A percentile compares a stretch with the other conserved stretches of the same genome.
phyloP scores from a whole-genome alignment of 2,329 filamentous ascomycete species.

The Ophiostoma populinum region DNA sequence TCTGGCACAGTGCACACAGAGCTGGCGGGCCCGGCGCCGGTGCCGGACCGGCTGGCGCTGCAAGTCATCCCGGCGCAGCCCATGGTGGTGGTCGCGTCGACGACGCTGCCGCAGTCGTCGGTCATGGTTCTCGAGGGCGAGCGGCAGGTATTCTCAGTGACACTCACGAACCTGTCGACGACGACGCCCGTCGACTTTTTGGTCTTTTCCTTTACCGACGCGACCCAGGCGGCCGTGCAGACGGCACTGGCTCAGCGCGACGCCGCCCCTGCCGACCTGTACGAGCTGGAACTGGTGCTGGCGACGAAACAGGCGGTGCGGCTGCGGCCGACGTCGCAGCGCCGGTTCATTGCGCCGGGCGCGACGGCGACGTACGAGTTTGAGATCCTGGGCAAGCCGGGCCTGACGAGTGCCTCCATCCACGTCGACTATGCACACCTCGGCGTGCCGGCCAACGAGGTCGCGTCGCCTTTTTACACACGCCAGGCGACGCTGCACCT shows the following conservation, averaged over 20 bases:
- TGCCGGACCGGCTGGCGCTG: slow-evolving; percentile 37
- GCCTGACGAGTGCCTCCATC: slow-evolving; percentile 60
- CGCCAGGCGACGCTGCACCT: slow-evolving; percentile 66
- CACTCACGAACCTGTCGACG: slow-evolving; percentile 58
- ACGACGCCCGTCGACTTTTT: slow-evolving; percentile 65
- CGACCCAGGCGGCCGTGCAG: slow-evolving; percentile 62
- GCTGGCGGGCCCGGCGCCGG: slow-evolving; percentile 16
- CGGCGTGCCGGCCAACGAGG: slow-evolving; percentile 49
- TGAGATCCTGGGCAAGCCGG: slow-evolving; percentile 73
- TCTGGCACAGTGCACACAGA: too few relatives aligned
- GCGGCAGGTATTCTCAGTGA: slow-evolving; percentile 57
- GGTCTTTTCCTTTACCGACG: slow-evolving; percentile 79
- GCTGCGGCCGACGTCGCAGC: slow-evolving; percentile 16
- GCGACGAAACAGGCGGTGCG: slow-evolving; percentile 55
- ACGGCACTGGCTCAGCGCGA: slow-evolving; percentile 60
- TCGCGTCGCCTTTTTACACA: slow-evolving; percentile 63
- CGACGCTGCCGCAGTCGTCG: slow-evolving; percentile 65
- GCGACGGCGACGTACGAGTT: slow-evolving; percentile 58
- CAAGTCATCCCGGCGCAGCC: slow-evolving; percentile 71
- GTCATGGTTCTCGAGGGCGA: slow-evolving; percentile 92
- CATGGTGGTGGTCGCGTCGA: slow-evolving; percentile 54
- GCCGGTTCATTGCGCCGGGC: slow-evolving; percentile 46
- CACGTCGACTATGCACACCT: slow-evolving; percentile 77
- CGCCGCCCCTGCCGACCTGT: slow-evolving; percentile 59
- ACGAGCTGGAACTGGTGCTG: slow-evolving; percentile 71